phyloP scores from a whole-genome alignment of 2,329 filamentous ascomycete species.

The Nothophaeocryptopus gaeumannii region DNA sequence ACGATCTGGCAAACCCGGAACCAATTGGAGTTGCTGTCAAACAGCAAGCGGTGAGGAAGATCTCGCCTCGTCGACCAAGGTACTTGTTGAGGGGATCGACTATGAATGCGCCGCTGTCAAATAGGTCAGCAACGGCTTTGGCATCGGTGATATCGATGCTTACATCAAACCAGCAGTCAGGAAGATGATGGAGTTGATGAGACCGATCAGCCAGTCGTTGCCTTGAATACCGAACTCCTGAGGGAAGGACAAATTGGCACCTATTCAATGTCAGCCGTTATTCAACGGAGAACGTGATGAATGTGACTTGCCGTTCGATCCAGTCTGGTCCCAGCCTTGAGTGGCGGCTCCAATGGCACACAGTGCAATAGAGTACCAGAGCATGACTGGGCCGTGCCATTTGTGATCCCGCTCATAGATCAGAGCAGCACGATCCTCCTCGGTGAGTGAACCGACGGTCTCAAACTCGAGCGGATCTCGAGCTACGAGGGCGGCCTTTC shows the following conservation, averaged over 20 bases:
- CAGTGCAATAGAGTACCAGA: constrained; percentile 63
- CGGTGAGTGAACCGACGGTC: constrained; percentile 58
- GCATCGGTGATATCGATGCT: constrained; percentile 5
- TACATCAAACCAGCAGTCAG: constrained; percentile 43
- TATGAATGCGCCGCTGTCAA: constrained; percentile 47
- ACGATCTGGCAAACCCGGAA: constrained; percentile 58
- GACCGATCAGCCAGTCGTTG: constrained; percentile 37
- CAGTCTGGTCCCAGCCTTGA: constrained; percentile 38
- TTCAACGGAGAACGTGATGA: too few species aligned
- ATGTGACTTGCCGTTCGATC: constrained; percentile 25
- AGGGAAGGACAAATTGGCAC: constrained; percentile 32
- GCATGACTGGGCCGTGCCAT: constrained; percentile 61
- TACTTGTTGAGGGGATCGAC: constrained; percentile 49
- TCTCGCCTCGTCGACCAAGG: constrained; percentile 39
- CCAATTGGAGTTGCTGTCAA: constrained; percentile 65
- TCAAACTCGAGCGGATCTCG: constrained; percentile 66
- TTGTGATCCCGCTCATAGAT: constrained; percentile 63
- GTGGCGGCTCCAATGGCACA: constrained; percentile 34
- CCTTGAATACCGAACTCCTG: constrained; percentile 32
- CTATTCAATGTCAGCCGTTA: too few species aligned
- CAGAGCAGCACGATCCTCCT: constrained; percentile 60
- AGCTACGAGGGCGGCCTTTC: constrained; percentile 61
- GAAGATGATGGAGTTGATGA: constrained; percentile 53
- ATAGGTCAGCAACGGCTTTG: background rate
- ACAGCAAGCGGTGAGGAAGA: constrained; percentile 47